Evolutionary conservation across 805 yeast species (phyloP), one percentile per base, ranked within the genome.

Genomic region (Metschnikowia matae): DNA sequence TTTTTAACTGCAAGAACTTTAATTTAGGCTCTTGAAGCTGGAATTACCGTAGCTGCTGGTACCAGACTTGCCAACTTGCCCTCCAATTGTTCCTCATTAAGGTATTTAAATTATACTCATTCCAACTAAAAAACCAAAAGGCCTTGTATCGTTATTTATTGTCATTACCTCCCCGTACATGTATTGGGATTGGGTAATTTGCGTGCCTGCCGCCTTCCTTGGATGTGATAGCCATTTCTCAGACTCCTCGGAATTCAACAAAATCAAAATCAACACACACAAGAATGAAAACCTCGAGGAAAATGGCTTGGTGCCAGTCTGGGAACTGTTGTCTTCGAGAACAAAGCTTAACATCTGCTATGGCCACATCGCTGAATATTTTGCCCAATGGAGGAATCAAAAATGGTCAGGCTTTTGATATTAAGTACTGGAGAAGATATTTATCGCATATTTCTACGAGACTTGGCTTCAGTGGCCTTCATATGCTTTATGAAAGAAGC

Each of bases 181-280:
- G n/a, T n/a, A n/a, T n/a, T n/a, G n/a, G n/a, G n/a, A n/a, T n/a
- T n/a, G n/a, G n/a, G n/a, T n/a, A n/a, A n/a, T n/a, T n/a, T n/a
- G n/a, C n/a, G n/a, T n/a, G n/a, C n/a, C n/a, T n/a, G n/a, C n/a
- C n/a, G n/a, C n/a, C n/a, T n/a, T n/a, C n/a, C n/a, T n/a, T n/a
- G n/a, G n/a, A n/a, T n/a, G n/a, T n/a, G n/a, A n/a, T n/a, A n/a
- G n/a, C n/a, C n/a, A n/a, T n/a, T n/a, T n/a, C n/a, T n/a, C n/a
- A n/a, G n/a, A n/a, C n/a, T n/a, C 76, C 6, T 58, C 64, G 32
- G 72, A 73, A 50, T 73, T 73, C 61, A 64, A 60, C 49, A 65
- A 71, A 51, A 71, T n/a, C n/a, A n/a, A n/a, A n/a, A n/a, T 73
- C 53, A 71, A 73, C 54, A 73, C 77, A 6, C 78, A 72, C 57